Percentiles rank a stretch among this genome's conserved stretches.
phyloP scores from a whole-genome alignment of 306 rosid genomes.

The Medicago arabica region DNA sequence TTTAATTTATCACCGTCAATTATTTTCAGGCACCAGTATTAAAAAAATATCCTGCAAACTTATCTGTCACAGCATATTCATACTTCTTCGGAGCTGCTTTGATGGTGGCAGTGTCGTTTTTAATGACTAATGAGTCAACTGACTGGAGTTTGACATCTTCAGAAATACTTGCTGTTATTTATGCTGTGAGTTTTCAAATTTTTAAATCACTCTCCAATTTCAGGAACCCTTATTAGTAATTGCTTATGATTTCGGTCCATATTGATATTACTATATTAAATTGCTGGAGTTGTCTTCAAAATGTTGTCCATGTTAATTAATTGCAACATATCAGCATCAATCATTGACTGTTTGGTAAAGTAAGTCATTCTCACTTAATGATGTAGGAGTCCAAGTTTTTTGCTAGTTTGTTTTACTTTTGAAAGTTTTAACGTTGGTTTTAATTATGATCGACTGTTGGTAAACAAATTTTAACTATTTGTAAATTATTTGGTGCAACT shows the following conservation, averaged over 20 bases:
- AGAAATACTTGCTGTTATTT: constrained; percentile 79
- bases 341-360: background rate
- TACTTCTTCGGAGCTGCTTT: constrained; percentile 72
- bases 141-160: constrained; percentile 78
- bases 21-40: constrained; percentile 84
- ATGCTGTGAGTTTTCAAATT: constrained; percentile 68
- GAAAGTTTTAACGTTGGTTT: background rate
- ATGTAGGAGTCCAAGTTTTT: constrained; percentile 10
- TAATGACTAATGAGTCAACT: constrained; percentile 62
- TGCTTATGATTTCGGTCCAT: constrained; percentile 19
- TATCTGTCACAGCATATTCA: constrained; percentile 86
- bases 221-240: constrained; percentile 14
- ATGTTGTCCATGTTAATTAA: constrained; percentile 16
- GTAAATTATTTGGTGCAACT: background rate
- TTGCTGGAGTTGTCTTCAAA: constrained; percentile 23
- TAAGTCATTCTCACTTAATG: background rate
- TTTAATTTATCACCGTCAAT: constrained; percentile 34
- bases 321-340: constrained; percentile 29
- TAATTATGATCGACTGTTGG: background rate
- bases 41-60: constrained; percentile 75
- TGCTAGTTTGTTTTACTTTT: constrained; percentile 18
- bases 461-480: constrained; percentile 1
- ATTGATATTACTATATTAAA: constrained; percentile 5
- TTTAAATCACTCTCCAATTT: constrained; percentile 31
- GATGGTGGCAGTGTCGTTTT: constrained; percentile 72